A percentile compares a stretch with the other conserved stretches of the same genome.
These are phyloP conservation scores for Uronychia binucleata DNA, from an alignment of 73 alveolate species.

Conservation along the genomic window DNA sequence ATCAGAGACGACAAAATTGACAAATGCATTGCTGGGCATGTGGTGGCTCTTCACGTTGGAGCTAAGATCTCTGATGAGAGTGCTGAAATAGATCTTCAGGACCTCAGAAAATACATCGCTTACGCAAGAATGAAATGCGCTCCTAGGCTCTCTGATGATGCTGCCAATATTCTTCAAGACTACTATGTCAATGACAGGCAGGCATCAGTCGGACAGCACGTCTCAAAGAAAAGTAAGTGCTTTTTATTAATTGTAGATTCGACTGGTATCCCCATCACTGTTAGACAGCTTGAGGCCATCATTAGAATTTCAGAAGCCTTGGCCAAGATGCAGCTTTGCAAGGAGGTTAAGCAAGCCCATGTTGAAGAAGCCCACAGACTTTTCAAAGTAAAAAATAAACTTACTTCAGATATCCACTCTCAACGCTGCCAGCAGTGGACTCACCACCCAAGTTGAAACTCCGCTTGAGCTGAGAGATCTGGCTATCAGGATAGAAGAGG, in stretches of 20 bases:
- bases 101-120: slow-evolving; percentile 92
- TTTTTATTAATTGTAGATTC: background rate
- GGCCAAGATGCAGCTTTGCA: slow-evolving; percentile 97
- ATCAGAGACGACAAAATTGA: slow-evolving; percentile 95
- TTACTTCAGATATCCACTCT: slow-evolving; percentile 82
- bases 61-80: slow-evolving; percentile 54
- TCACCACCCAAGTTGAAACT: slow-evolving; percentile 72
- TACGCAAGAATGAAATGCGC: slow-evolving; percentile 91
- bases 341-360: slow-evolving; percentile 90
- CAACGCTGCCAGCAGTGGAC: slow-evolving; percentile 93
- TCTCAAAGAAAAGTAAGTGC: slow-evolving; percentile 64
- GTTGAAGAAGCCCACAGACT: slow-evolving; percentile 99
- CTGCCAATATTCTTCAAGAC: slow-evolving; percentile 90
- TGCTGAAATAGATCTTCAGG: slow-evolving; percentile 80
- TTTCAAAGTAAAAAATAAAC: slow-evolving; percentile 64
- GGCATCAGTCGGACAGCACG: slow-evolving; percentile 77
- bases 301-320: slow-evolving; percentile 98
- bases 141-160: slow-evolving; percentile 95
- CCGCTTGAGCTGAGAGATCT: slow-evolving; percentile 84
- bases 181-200: slow-evolving; percentile 95
- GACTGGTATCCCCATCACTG: slow-evolving; percentile 96
- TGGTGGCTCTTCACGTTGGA: slow-evolving; percentile 89
- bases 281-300: slow-evolving; percentile 99
- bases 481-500: slow-evolving; percentile 90
- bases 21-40: slow-evolving; percentile 95